Evolutionary conservation across 192 early-diverging fungal genomes (phyloP).

Genomic region (Chytriomyces sp.): DNA sequence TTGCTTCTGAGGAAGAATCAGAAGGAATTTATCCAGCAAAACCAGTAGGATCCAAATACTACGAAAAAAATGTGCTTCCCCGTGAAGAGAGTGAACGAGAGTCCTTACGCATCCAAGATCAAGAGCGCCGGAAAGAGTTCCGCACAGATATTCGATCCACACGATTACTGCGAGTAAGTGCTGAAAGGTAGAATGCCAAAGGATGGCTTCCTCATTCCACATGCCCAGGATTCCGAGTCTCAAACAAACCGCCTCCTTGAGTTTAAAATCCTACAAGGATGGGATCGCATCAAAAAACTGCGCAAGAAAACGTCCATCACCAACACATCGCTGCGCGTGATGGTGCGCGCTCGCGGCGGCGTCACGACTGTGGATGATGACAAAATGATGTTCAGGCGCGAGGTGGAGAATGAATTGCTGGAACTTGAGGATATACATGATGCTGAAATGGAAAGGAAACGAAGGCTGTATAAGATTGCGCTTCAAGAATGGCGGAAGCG

Average conservation of each 20-base stretch:
- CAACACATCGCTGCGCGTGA: conserved; percentile 26
- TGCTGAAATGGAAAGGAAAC: conserved; percentile 11
- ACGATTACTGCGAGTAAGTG: conserved; percentile 39
- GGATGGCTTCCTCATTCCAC: not conserved
- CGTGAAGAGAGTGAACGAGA: conserved; percentile 13
- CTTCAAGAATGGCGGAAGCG: conserved; percentile 27
- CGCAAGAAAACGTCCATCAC: conserved; percentile 32
- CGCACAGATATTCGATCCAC: conserved; percentile 41
- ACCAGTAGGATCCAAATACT: conserved; percentile 20
- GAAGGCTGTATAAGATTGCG: conserved; percentile 6
- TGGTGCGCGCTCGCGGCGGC: conserved; percentile 16
- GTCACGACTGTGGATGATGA: conserved; percentile 20
- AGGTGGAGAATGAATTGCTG: conserved; percentile 21
- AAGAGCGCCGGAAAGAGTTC: conserved; percentile 20
- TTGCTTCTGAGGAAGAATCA: conserved; percentile 18
- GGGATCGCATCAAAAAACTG: conserved; percentile 47
- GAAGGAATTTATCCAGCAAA: conserved; percentile 43
- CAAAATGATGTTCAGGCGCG: not conserved
- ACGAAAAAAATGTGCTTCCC: conserved; percentile 2
- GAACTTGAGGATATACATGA: conserved; percentile 35
- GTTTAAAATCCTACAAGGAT: conserved; percentile 49
- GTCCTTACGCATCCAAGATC: not conserved
- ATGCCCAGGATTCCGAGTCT: conserved; percentile 45
- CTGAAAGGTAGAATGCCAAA: too few species aligned
- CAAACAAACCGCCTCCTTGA: conserved; percentile 50